Evolutionary conservation across 1,139 yeast genomes (phyloP).

Genomic region (Blastobotrys illinoisensis): DNA sequence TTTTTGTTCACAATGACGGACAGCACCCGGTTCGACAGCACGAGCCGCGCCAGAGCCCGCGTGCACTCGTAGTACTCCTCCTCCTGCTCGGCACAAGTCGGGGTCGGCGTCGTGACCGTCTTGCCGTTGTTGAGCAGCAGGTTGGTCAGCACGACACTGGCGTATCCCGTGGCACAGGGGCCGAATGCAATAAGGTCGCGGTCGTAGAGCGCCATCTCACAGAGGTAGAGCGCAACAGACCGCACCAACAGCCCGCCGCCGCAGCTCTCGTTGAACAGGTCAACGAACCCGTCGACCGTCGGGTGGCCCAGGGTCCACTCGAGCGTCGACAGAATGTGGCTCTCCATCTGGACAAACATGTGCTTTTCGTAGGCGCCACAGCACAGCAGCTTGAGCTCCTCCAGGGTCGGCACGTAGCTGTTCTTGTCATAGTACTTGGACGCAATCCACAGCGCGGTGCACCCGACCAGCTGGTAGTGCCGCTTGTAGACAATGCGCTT

Average conservation of each 20-base stretch:
- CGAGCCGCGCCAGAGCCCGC: slow-evolving; percentile 21
- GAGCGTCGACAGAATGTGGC: slow-evolving; percentile 75
- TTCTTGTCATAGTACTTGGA: slow-evolving; percentile 90
- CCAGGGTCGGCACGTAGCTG: slow-evolving; percentile 71
- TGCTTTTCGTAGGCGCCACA: slow-evolving; percentile 79
- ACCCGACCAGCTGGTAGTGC: slow-evolving; percentile 89
- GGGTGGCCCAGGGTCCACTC: slow-evolving; percentile 76
- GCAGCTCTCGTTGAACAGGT: slow-evolving; percentile 20
- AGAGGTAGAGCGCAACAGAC: slow-evolving; percentile 54
- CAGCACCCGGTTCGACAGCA: slow-evolving; percentile 9
- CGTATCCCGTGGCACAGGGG: slow-evolving; percentile 55
- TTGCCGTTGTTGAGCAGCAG: slow-evolving; percentile 9
- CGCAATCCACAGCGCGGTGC: slow-evolving; percentile 92
- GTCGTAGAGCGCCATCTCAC: slow-evolving; percentile 70
- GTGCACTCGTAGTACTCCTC: slow-evolving; percentile 19
- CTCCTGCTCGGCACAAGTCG: slow-evolving; percentile 14
- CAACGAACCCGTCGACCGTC: slow-evolving; percentile 34
- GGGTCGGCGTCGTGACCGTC: slow-evolving; percentile 4
- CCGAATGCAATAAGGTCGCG: slow-evolving; percentile 53
- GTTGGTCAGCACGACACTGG: slow-evolving; percentile 62
- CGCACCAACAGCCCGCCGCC: slow-evolving; percentile 41
- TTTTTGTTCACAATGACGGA: neutral
- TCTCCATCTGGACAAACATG: slow-evolving; percentile 94
- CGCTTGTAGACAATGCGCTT: slow-evolving; percentile 85
- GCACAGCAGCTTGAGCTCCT: slow-evolving; percentile 74